Evolutionary conservation across 2,329 filamentous ascomycete species (phyloP).

Genomic region (Elsinoe necatrix): DNA sequence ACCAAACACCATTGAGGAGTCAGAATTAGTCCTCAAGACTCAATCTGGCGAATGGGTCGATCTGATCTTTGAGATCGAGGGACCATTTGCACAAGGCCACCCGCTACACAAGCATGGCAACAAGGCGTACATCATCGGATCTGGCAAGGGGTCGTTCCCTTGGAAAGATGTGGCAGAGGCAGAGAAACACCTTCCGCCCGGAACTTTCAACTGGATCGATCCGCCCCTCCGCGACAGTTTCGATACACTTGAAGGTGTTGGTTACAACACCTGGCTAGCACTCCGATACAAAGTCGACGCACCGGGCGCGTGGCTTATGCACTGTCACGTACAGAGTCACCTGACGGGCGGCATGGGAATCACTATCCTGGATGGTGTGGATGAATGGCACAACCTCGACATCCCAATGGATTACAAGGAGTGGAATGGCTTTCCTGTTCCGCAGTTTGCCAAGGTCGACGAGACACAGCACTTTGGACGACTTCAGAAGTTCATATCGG

Average conservation of each 20-base stretch:
- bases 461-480: constrained; percentile 4
- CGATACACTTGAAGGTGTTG: constrained; percentile 16
- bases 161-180: constrained; percentile 49
- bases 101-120: constrained; percentile 57
- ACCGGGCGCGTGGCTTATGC: constrained; percentile 41
- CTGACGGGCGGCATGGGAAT: constrained; percentile 42
- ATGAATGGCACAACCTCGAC: constrained; percentile 34
- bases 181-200: constrained; percentile 31
- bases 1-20: background rate
- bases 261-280: constrained; percentile 32
- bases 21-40: constrained; percentile 2
- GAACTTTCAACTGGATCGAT: constrained; percentile 49
- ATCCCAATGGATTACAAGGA: constrained; percentile 10
- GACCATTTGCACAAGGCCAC: constrained; percentile 42
- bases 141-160: constrained; percentile 39
- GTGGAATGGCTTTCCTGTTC: constrained; percentile 8
- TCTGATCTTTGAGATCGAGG: constrained; percentile 42
- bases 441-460: constrained; percentile 11
- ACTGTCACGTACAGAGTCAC: constrained; percentile 41
- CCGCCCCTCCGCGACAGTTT: constrained; percentile 48
- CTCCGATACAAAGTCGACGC: constrained; percentile 27
- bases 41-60: constrained; percentile 42
- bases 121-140: constrained; percentile 50
- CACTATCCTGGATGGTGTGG: constrained; percentile 41
- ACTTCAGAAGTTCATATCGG: constrained; percentile 11